phyloP scores from a whole-genome alignment of 208 protist genomes.

The Angomonas deanei region DNA sequence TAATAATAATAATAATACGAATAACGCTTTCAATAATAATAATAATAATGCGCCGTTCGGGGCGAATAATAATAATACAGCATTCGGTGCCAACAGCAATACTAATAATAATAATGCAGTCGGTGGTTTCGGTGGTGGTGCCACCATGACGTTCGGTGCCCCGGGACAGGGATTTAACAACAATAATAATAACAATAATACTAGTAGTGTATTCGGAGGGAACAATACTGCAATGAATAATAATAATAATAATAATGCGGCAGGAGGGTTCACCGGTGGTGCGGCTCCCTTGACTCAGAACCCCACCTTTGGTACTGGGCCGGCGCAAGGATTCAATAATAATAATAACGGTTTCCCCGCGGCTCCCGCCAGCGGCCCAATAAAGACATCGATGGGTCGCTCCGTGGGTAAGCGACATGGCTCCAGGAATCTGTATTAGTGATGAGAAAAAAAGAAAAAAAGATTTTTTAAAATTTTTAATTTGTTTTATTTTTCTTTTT shows the following conservation, averaged over 20 bases:
- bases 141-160: no score
- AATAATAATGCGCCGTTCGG: neutral
- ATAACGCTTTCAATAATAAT: neutral
- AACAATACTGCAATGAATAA: no score
- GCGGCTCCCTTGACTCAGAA: neutral
- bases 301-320: neutral
- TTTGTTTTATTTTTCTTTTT: no score
- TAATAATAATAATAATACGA: neutral
- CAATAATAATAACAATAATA: neutral
- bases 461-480: no score
- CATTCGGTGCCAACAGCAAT: neutral
- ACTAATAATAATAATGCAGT: neutral
- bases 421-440: neutral
- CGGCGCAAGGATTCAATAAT: no score
- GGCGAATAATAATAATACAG: neutral
- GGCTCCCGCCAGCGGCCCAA: no score
- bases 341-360: no score
- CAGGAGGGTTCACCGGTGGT: no score
- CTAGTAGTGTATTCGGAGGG: neutral
- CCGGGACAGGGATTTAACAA: no score
- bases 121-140: neutral
- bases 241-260: no score
- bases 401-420: neutral
- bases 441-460: neutral
- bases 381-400: no score